Conservation (phyloP, 257 asterid genomes). For the Scutellaria baicalensis region DNA sequence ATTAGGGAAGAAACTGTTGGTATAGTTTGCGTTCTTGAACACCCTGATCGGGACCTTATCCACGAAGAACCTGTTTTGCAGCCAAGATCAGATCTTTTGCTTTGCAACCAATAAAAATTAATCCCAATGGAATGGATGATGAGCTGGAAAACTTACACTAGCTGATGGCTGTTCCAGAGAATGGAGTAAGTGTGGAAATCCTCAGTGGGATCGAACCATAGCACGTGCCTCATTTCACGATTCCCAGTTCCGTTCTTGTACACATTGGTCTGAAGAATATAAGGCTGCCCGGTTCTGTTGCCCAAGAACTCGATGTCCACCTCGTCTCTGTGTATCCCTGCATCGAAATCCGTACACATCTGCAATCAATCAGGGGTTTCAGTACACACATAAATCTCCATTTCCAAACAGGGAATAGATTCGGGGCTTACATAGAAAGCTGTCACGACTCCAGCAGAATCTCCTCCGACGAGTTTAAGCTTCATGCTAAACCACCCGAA, state of each 20-base stretch:
- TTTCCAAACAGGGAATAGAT: not conserved
- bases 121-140: no score
- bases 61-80: slow-evolving; percentile 54
- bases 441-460: slow-evolving; percentile 98
- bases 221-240: slow-evolving; percentile 83
- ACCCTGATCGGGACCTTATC: slow-evolving; percentile 73
- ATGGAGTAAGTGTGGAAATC: slow-evolving; percentile 76
- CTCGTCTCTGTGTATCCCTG: slow-evolving; percentile 86
- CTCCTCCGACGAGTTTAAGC: slow-evolving; percentile 73
- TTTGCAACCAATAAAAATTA: no score
- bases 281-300: slow-evolving; percentile 84
- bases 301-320: slow-evolving; percentile 95
- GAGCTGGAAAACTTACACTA: slow-evolving; percentile 40
- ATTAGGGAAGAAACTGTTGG: slow-evolving; percentile 79
- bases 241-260: slow-evolving; percentile 90
- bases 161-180: slow-evolving; percentile 77
- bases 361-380: not conserved
- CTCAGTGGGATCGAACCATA: slow-evolving; percentile 91
- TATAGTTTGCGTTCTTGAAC: slow-evolving; percentile 84
- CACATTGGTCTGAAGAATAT: slow-evolving; percentile 75
- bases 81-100: not conserved
- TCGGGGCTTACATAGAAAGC: slow-evolving; percentile 71
- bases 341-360: slow-evolving; percentile 85
- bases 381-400: no score
- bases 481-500: slow-evolving; percentile 99